Conservation (phyloP, 192 early-diverging fungal species). For the Chytriomyces hyalinus region DNA sequence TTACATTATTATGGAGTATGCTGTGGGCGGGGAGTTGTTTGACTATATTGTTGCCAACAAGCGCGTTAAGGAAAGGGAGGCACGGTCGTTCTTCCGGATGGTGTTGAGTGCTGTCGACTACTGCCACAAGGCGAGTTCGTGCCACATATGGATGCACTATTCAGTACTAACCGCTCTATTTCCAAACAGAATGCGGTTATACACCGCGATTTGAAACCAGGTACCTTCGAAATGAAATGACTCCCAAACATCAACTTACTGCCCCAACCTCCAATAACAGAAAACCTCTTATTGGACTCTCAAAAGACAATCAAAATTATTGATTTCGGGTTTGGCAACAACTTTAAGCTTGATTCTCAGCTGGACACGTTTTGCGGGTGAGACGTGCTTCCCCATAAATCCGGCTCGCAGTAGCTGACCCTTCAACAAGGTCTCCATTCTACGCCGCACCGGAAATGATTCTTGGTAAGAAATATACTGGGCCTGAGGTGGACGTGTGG, state of each 20-base stretch:
- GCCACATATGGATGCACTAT: slow-evolving; percentile 66
- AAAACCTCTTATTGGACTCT: slow-evolving; percentile 83
- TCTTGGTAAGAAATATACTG: slow-evolving; percentile 78
- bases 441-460: slow-evolving; percentile 88
- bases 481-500: slow-evolving; percentile 91
- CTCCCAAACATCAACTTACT: not conserved
- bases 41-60: slow-evolving; percentile 84
- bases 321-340: slow-evolving; percentile 87
- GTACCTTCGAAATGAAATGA: slow-evolving; percentile 34
- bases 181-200: slow-evolving; percentile 56
- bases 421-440: slow-evolving; percentile 62
- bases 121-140: slow-evolving; percentile 66
- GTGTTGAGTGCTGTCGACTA: slow-evolving; percentile 73
- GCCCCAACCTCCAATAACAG: slow-evolving; percentile 38
- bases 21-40: slow-evolving; percentile 83
- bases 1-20: slow-evolving; percentile 88
- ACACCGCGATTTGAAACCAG: slow-evolving; percentile 81
- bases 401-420: slow-evolving; percentile 51
- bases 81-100: slow-evolving; percentile 83
- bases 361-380: slow-evolving; percentile 66
- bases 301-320: slow-evolving; percentile 80
- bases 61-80: slow-evolving; percentile 81
- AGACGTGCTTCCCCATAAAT: slow-evolving; percentile 54
- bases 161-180: not conserved
- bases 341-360: slow-evolving; percentile 46